phyloP scores from a whole-genome alignment of 257 asterid genomes.

The Rauvolfia tetraphylla region DNA sequence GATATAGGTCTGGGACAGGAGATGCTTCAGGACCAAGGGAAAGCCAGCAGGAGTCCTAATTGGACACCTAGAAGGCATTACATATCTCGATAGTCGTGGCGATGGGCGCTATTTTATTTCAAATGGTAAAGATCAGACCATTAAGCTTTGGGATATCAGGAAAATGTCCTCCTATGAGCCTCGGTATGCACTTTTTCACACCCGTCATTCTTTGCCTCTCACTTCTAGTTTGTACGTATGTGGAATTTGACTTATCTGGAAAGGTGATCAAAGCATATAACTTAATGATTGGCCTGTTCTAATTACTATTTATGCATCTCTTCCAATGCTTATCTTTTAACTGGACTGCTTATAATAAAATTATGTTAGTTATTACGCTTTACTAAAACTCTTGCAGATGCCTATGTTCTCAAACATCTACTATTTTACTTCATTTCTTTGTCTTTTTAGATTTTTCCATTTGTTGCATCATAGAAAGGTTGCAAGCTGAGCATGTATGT shows the following conservation, averaged over 20 bases:
- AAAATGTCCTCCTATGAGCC: conserved; percentile 61
- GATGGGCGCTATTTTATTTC: conserved; percentile 88
- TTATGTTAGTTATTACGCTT: not conserved
- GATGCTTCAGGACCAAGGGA: conserved; percentile 62
- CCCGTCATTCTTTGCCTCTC: not conserved
- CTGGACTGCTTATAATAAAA: not conserved
- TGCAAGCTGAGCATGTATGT: not conserved
- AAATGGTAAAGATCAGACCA: conserved; percentile 83
- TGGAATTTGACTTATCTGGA: no score
- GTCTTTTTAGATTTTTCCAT: not conserved
- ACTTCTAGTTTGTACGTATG: no score
- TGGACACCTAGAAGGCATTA: conserved; percentile 91
- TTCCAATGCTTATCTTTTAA: not conserved
- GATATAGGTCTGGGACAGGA: conserved; percentile 86
- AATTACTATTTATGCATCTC: not conserved
- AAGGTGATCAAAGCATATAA: not conserved
- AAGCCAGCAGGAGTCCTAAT: conserved; percentile 67
- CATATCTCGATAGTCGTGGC: conserved; percentile 76
- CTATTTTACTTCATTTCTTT: not conserved
- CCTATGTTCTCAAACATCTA: not conserved
- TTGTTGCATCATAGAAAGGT: not conserved
- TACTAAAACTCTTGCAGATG: not conserved
- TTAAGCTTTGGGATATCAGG: conserved; percentile 90
- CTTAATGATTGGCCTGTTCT: not conserved
- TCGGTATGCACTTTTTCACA: conserved; percentile 37